phyloP scores from a whole-genome alignment of 1,139 yeast genomes.

The Ogataea hybrid region DNA sequence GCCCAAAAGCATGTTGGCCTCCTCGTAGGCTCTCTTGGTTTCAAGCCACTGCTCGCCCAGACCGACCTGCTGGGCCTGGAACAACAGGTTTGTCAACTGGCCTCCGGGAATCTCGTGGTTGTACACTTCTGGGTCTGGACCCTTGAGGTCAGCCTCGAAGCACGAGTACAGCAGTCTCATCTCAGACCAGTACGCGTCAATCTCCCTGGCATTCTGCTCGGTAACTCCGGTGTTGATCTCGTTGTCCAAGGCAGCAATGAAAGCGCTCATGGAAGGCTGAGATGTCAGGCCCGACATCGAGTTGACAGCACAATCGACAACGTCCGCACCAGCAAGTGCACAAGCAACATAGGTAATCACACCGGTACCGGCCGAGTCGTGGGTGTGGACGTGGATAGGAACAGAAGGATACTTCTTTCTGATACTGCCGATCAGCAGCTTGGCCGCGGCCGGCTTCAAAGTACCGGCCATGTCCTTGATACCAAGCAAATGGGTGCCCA shows the following conservation, averaged over 20 bases:
- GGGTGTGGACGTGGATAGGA: slow-evolving; percentile 98
- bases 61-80: slow-evolving; percentile 99
- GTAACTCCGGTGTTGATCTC: slow-evolving; percentile 74
- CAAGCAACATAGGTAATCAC: slow-evolving; percentile 95
- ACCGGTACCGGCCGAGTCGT: slow-evolving; percentile 99
- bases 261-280: slow-evolving; percentile 93
- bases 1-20: slow-evolving; percentile 87
- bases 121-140: slow-evolving; percentile 99
- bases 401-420: slow-evolving; percentile 86
- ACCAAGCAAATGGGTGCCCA: slow-evolving; percentile 97
- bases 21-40: slow-evolving; percentile 89
- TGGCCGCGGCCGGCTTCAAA: slow-evolving; percentile 92
- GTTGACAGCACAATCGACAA: slow-evolving; percentile 95
- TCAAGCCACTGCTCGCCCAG: slow-evolving; percentile 94
- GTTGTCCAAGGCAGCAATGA: slow-evolving; percentile 90
- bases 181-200: slow-evolving; percentile 97
- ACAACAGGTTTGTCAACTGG: slow-evolving; percentile 91
- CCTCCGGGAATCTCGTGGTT: slow-evolving; percentile 99
- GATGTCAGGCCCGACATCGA: slow-evolving; percentile 98
- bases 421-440: slow-evolving; percentile 69
- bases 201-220: slow-evolving; percentile 65
- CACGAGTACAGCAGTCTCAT: slow-evolving; percentile 95
- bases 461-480: slow-evolving; percentile 99
- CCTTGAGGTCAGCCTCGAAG: slow-evolving; percentile 97
- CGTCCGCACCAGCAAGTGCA: slow-evolving; percentile 97